Evolutionary conservation across 2,329 filamentous ascomycete genomes (phyloP), one percentile per base, ranked within the genome.

Genomic region (Aspergillus aculeatinus): DNA sequence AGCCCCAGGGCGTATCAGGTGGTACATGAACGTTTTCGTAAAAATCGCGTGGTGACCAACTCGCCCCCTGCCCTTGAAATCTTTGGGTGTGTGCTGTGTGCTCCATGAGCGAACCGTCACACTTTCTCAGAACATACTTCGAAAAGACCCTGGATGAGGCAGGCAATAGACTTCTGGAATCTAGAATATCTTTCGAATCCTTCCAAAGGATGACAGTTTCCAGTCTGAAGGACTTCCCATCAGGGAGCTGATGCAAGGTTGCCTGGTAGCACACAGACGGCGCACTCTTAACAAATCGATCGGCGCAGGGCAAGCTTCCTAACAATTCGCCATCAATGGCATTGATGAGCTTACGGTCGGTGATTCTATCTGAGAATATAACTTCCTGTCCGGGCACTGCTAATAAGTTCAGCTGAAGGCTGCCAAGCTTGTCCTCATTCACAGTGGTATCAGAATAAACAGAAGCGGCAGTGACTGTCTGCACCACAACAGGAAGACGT

Each of bases 21-120:
- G 80, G 80, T 25, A 81, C 76, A 65, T 81, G 74, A 47, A 81
- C 79, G 65, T 75, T 79, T 29, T 79, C 74, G 55, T 82, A 82
- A 61, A 82, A 82, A 51, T 81, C 77, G 19, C 74, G 71, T 14
- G 75, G 73, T 9, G 68, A 67, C 75, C 75, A 77, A 59, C 47
- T 50, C 59, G 55, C 33, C 14, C 23, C 48, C 10, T 42, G 33
- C 7, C 23, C 31, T 33, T 25, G 33, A 39, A 55, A 6, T 16
- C 14, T 42, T 5, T 6, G 33, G 31, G 57, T 50, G 14, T 42
- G 50, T 21, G 33, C 57, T n/a, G 39, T 29, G 21, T 39, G 29
- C 11, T 55, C 49, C 48, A 25, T 14, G 31, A n/a, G 31, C 52
- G 27, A 16, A 29, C 33, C 48, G 23, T 63, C 61, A 35, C 64